Percentiles rank a stretch among this genome's conserved stretches.
Conservation (phyloP, 441 rosid species). For the Gossypium trilobum region DNA sequence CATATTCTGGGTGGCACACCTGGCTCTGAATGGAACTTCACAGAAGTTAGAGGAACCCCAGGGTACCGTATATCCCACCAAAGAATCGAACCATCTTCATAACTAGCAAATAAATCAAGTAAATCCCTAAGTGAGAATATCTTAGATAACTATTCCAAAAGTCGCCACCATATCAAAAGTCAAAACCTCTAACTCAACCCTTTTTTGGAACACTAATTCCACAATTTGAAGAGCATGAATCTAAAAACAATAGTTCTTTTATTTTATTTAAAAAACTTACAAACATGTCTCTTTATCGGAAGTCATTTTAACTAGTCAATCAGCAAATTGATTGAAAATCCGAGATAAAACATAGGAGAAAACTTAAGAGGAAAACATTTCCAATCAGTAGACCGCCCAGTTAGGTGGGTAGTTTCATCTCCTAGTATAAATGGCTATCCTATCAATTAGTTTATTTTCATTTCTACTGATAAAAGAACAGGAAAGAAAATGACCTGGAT, state of each 20-base stretch:
- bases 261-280: not conserved
- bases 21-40: constrained; percentile 79
- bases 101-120: constrained; percentile 30
- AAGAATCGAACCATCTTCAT: constrained; percentile 81
- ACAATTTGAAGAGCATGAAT: not conserved
- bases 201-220: not conserved
- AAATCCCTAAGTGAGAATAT: not conserved
- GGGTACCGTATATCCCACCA: constrained; percentile 79
- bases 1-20: constrained; percentile 33
- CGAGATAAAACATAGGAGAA: no score
- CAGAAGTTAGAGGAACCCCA: constrained; percentile 48
- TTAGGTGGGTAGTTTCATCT: no score
- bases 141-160: not conserved
- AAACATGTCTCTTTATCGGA: no score
- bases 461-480: no score
- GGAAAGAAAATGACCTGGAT: no score
- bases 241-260: not conserved
- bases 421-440: no score
- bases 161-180: not conserved
- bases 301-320: no score
- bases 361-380: no score
- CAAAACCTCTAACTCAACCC: not conserved
- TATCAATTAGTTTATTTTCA: no score
- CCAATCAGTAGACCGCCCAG: no score
- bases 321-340: no score